phyloP scores from a whole-genome alignment of 345 rosid species.

The Salix koriyanagi region DNA sequence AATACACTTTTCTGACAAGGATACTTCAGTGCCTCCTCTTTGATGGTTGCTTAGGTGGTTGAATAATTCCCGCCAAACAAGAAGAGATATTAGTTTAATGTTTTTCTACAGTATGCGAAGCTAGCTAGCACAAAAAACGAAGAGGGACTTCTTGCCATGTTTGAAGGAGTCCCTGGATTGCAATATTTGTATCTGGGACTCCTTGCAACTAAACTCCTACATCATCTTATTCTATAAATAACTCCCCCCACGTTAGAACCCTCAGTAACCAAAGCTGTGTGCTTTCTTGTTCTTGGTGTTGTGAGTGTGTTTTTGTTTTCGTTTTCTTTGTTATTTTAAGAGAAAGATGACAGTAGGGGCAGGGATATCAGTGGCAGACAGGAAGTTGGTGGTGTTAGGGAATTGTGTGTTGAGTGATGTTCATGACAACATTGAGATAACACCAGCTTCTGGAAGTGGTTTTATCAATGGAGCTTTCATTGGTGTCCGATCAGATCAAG shows the following conservation, averaged over 20 bases:
- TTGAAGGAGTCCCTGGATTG: slow-evolving; percentile 13
- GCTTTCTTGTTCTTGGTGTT: no score
- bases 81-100: not conserved
- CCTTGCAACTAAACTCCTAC: not conserved
- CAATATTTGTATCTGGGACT: slow-evolving; percentile 15
- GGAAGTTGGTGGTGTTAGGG: slow-evolving; percentile 48
- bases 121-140: not conserved
- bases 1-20: no score
- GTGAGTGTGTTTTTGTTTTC: no score
- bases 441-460: slow-evolving; percentile 35
- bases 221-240: no score
- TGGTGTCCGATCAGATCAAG: slow-evolving; percentile 47
- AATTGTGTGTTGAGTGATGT: slow-evolving; percentile 38
- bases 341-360: slow-evolving; percentile 50
- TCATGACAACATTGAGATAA: slow-evolving; percentile 37
- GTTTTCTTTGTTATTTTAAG: no score
- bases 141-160: slow-evolving; percentile 1
- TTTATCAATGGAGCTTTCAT: slow-evolving; percentile 52
- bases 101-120: no score
- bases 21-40: no score
- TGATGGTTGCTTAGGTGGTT: no score
- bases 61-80: slow-evolving; percentile 25
- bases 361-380: slow-evolving; percentile 46
- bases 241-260: no score
- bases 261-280: no score